These are phyloP conservation scores for Scenedesmus sp. DNA, from an alignment of 163 green algal species.

Conservation along the genomic window DNA sequence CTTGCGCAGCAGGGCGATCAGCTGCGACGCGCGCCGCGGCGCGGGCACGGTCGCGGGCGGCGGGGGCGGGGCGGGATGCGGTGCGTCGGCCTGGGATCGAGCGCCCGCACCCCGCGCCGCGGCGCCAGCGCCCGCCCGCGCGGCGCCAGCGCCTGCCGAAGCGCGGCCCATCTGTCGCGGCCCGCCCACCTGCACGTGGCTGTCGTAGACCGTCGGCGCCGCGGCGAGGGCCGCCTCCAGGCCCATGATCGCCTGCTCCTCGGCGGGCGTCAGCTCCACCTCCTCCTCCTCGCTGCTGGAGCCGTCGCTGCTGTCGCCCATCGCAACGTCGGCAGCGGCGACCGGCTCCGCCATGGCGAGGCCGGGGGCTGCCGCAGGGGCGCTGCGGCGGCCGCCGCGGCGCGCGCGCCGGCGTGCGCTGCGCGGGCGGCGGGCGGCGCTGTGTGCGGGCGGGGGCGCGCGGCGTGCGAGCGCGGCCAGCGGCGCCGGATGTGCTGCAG, in stretches of 20 bases:
- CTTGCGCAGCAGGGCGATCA: slow-evolving; percentile 74
- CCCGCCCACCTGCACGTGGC: slow-evolving; percentile 68
- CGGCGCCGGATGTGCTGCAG: too few species aligned
- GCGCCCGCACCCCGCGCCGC: too few species aligned
- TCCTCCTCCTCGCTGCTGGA: slow-evolving; percentile 39
- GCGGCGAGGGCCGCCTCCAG: slow-evolving; percentile 72
- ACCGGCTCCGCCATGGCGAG: neutral
- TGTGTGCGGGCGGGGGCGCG: too few species aligned
- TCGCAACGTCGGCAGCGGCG: slow-evolving; percentile 10
- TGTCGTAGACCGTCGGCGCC: slow-evolving; percentile 77
- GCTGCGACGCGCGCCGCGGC: slow-evolving; percentile 40
- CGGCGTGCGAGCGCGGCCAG: too few species aligned
- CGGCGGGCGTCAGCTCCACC: slow-evolving; percentile 51
- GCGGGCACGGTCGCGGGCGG: too few species aligned
- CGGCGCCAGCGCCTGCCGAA: neutral
- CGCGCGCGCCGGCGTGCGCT: too few species aligned
- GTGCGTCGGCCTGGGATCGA: too few species aligned
- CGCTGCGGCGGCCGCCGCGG: too few species aligned
- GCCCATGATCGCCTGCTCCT: slow-evolving; percentile 66
- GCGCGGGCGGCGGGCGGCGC: too few species aligned
- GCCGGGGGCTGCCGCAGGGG: too few species aligned
- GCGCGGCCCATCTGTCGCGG: neutral
- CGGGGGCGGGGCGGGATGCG: too few species aligned
- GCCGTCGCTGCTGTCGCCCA: slow-evolving; percentile 14
- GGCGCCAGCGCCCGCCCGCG: neutral